Base-by-base conservation (phyloP, 2,329 filamentous ascomycete genomes). In the Neobulgaria alba region DNA sequence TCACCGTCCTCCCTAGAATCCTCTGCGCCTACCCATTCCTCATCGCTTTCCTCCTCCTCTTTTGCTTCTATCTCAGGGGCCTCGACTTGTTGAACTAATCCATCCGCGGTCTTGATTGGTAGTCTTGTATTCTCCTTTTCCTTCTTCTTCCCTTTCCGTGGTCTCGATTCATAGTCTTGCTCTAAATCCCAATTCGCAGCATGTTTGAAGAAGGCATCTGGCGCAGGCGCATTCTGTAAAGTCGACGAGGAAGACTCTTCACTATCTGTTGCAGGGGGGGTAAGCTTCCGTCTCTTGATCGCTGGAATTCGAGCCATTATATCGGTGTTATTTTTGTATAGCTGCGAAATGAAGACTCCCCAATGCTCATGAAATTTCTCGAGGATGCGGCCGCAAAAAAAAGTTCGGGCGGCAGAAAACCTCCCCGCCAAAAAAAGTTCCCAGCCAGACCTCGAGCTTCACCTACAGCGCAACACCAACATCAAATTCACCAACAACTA, bases 161-260 rank as follows among this genome's bases (percentile, higher is more conserved):
- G 79, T 52, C 79, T 78, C 46, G 75, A 75, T 63, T 94, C 88
- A 68, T 95, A 96, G 61, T 86, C 82, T 59, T 94, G 84, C 67
- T 95, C 92, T 36, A 95, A 73, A 57, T 95, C 79, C 88, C 90
- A 96, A 63, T 79, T 81, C 44, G 85, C 72, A 4, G 84, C 86
- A 56, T 77, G 81, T 55, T 77, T 76, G 65, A 85, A 75, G 61
- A 89, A 88, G 3, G 47, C 45, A 39, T 54, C 58, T 4, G 49
- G 31, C 21, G 50, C 42, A 2, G 53, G 48, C 10, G 29, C 51
- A 40, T 48, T 36, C 23, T 58, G 50, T 14, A 58, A 44, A 29
- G 56, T 59, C 50, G 39, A 60, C 50, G 38, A 54, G 42, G 51
- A 57, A 29, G 48, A 60, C 48, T 51, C 57, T 33, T 71, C 68